phyloP scores from a whole-genome alignment of 306 rosid genomes.

The Mimosa pudica region DNA sequence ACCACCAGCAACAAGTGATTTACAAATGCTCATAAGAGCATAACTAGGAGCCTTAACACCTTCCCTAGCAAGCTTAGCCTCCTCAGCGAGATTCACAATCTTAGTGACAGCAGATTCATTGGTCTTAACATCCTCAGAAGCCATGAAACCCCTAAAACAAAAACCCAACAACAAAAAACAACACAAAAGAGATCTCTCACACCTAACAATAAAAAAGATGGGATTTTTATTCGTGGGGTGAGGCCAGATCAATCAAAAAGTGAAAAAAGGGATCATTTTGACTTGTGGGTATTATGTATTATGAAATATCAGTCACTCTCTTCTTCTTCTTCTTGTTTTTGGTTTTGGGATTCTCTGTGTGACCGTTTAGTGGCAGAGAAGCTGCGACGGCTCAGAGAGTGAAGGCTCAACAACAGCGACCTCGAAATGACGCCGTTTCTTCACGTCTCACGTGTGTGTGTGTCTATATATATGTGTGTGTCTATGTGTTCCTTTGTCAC shows the following conservation, averaged over 20 bases:
- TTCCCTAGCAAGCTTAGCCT: constrained; percentile 91
- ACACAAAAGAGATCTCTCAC: background rate
- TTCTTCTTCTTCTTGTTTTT: background rate
- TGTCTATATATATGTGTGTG: background rate
- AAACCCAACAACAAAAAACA: background rate
- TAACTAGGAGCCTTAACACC: constrained; percentile 80
- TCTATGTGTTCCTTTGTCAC: background rate
- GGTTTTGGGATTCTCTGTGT: background rate
- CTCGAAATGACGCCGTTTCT: constrained; percentile 8
- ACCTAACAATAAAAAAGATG: too few species aligned
- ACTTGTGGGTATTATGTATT: background rate
- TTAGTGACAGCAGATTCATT: constrained; percentile 84
- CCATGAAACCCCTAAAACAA: constrained; percentile 52
- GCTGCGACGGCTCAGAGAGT: constrained; percentile 19
- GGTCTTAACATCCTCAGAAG: constrained; percentile 91
- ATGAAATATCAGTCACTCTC: background rate
- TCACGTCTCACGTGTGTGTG: background rate
- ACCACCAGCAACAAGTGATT: constrained; percentile 96
- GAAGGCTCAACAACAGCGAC: constrained; percentile 6
- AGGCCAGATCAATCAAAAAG: background rate
- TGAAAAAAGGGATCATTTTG: constrained; percentile 15
- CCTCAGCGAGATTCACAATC: constrained; percentile 91
- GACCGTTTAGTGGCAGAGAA: background rate
- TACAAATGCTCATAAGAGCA: constrained; percentile 76
- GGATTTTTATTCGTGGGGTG: background rate